Conservation (phyloP, 305 asterid species). For the Fraxinus albicans region DNA sequence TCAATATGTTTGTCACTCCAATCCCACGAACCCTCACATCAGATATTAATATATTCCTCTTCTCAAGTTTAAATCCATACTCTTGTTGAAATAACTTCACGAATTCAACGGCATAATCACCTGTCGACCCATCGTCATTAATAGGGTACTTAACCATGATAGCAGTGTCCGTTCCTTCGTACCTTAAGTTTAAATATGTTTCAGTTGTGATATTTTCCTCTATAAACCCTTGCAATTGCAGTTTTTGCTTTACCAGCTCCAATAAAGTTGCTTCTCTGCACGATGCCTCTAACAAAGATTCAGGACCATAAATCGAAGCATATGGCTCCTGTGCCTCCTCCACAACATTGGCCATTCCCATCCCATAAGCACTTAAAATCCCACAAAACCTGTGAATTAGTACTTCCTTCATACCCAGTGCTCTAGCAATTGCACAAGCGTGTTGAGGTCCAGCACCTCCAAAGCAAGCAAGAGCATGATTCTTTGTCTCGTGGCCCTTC, state of each 20-base stretch:
- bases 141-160: slow-evolving; percentile 72
- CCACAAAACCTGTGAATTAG: slow-evolving; percentile 90
- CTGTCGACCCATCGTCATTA: slow-evolving; percentile 54
- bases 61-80: slow-evolving; percentile 85
- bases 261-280: slow-evolving; percentile 56
- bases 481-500: slow-evolving; percentile 96
- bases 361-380: slow-evolving; percentile 89
- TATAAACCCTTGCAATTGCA: slow-evolving; percentile 70
- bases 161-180: slow-evolving; percentile 93
- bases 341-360: slow-evolving; percentile 97
- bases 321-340: slow-evolving; percentile 94
- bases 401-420: slow-evolving; percentile 95
- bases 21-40: slow-evolving; percentile 93
- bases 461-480: slow-evolving; percentile 97
- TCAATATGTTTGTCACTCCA: slow-evolving; percentile 82
- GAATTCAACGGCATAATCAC: slow-evolving; percentile 81
- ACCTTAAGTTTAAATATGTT: slow-evolving; percentile 78
- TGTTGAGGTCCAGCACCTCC: slow-evolving; percentile 99
- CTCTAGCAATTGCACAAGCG: slow-evolving; percentile 97
- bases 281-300: slow-evolving; percentile 61
- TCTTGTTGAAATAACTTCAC: slow-evolving; percentile 77
- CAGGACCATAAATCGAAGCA: slow-evolving; percentile 73
- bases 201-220: slow-evolving; percentile 72
- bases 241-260: slow-evolving; percentile 57
- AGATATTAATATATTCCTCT: slow-evolving; percentile 72